Evolutionary conservation across 495 filamentous ascomycete genomes (phyloP), one percentile per base, ranked within the genome.

Genomic region (Cetradonia linearis): DNA sequence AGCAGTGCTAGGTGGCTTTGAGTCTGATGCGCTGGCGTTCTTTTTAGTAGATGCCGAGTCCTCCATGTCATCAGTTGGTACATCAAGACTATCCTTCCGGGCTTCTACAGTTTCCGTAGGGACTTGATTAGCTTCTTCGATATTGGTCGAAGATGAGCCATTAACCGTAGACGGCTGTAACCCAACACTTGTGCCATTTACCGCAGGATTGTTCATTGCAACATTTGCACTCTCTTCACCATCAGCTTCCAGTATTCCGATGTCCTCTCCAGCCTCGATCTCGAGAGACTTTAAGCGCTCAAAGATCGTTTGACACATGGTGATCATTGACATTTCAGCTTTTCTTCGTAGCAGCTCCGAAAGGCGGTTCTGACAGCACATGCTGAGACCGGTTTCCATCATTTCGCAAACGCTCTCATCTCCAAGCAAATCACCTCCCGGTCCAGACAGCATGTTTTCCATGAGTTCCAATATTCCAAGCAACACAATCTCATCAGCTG

Each of bases 361-460:
- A 55, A 99, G 80, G 54, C 91, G 83, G 58, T 85, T 82, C 72
- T 96, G 90, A 59, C 91, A 96, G 73, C 93, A 99, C 81, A 99
- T 97, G 70, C 91, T 95, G 62, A 99, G 71, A 5, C 91, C 94
- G 5, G 89, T 91, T 71, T 96, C 93, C 93, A 99, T 97, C 93
- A 99, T 97, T 68, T 96, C 88, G 68, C 93, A 99, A 13, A 99
- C 88, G 68, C 91, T 96, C 74, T 96, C 91, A 66, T 99, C 93
- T 36, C 92, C 91, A 4, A 96, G 79, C 3, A 97, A 77, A 59
- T 91, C 86, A 16, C 94, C 93, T 33, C 92, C 90, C 0, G 93
- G 89, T 1, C 94, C 88, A 54, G 89, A 89, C 55, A 99, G 80
- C 86, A 97, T 96, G 65, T 88, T 85, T 71, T 99, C 93, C 93